Base-by-base conservation (phyloP, 2,329 filamentous ascomycete species). In the Fusarium ramigenum region DNA sequence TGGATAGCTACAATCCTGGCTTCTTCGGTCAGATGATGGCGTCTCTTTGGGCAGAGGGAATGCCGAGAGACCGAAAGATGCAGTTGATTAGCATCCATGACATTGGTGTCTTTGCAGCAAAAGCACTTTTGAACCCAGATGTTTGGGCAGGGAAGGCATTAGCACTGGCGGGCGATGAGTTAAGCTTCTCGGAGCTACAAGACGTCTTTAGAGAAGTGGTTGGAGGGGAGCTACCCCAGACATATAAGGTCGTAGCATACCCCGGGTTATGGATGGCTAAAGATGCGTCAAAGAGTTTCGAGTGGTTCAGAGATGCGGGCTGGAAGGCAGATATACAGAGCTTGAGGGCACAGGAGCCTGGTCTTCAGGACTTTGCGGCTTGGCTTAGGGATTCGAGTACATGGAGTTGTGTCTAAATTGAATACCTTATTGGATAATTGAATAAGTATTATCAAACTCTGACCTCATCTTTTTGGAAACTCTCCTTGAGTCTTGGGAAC, bases 11-110 rank as follows among this genome's bases (percentile, higher is more conserved):
- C 14, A 69, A 56, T 15, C 68, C 76, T 1, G 75, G 69, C 4
- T 69, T 66, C 42, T 80, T 80, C 7, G 75, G 78, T 6, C 70
- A 76, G 37, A 65, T 79, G 54, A 78, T 79, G 66, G 77, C 75
- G 5, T 70, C 76, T 0, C 70, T 66, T 0, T 66, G 78, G 78
- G 67, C 69, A 15, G 72, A 75, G 8, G 78, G 76, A 0, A 75
- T 79, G 56, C 76, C 75, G 1, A 52, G 39, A 1, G 75, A 78
- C 9, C 70, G 71, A 5, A 64, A 63, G 39, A 74, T 79, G 65
- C 78, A 79, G 34, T 47, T 79, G 18, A 47, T 79, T 7, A 78
- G 77, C 8, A 79, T 76, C 0, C 66, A 67, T 6, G 78, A 79
- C 4, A 79, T 79, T 23, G 78, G 78, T 5, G 23, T 69, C 0